A percentile compares a stretch with the other conserved stretches of the same genome.
These are phyloP conservation scores for Simplicillium sp. DNA, from an alignment of 2,329 filamentous ascomycete species.

Conservation along the genomic window DNA sequence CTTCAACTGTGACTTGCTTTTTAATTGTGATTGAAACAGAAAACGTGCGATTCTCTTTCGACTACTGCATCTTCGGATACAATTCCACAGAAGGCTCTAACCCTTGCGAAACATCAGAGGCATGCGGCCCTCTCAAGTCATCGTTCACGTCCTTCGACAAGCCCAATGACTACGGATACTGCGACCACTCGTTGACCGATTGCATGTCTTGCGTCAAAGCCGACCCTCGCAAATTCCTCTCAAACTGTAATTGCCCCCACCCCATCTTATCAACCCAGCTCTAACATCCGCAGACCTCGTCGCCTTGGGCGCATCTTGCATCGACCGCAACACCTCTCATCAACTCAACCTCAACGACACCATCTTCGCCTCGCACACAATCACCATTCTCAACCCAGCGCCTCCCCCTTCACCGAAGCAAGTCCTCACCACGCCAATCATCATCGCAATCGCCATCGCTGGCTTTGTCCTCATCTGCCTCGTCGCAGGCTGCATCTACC, in stretches of 20 bases:
- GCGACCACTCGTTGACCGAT: slow-evolving; percentile 17
- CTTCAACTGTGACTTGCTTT: not conserved
- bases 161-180: slow-evolving; percentile 23
- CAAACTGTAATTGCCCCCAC: slow-evolving; percentile 33
- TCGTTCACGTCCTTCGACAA: slow-evolving; percentile 31
- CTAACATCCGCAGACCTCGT: slow-evolving; percentile 29
- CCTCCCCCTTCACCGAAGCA: slow-evolving; percentile 8
- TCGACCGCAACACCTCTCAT: slow-evolving; percentile 26
- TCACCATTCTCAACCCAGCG: slow-evolving; percentile 23
- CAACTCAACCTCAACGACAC: slow-evolving; percentile 32
- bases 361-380: slow-evolving; percentile 27
- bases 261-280: slow-evolving; percentile 3
- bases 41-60: slow-evolving; percentile 42
- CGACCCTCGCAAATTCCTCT: slow-evolving; percentile 31
- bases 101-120: slow-evolving; percentile 40
- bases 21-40: slow-evolving; percentile 23
- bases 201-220: slow-evolving; percentile 38
- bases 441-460: slow-evolving; percentile 34
- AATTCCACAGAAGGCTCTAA: slow-evolving; percentile 34
- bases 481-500: slow-evolving; percentile 27
- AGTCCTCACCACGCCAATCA: slow-evolving; percentile 24
- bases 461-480: slow-evolving; percentile 26
- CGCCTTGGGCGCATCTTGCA: slow-evolving; percentile 41
- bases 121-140: slow-evolving; percentile 35
- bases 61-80: slow-evolving; percentile 42